Base-by-base conservation (phyloP, 257 asterid species). In the Osmanthus fragrans region DNA sequence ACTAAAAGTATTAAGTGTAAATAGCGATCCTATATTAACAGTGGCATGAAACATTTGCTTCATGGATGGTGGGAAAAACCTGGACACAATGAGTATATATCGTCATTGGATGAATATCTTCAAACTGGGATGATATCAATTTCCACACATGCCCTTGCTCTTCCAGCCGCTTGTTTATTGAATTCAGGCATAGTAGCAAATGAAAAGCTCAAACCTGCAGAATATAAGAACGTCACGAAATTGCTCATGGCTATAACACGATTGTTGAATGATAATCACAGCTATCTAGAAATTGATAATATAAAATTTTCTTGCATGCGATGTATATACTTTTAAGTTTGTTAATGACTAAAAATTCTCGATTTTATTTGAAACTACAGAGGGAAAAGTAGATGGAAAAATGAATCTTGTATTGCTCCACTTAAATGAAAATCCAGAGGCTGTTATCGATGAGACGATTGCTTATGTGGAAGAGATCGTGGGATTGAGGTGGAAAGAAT, bases 31-130 rank as follows among this genome's bases (percentile, higher is more conserved):
- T 21, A n/a, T 58, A 7, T 58, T 54, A 4, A 37, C 16, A 89
- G 96, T 89, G 96, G 96, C 23, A 75, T 0, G 92, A 85, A 80
- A 84, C 92, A n/a, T 91, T 91, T 73, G 10, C 0, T 3, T 32
- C 96, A 4, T 89, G 92, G 96, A 82, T 91, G 94, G 84, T 74
- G 77, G 96, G 88, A 82, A 88, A 79, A 16, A 66, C 27, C 4
- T 89, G 94, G 96, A 87, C 29, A 10, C 2, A 74, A 77, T 0
- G 91, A 88, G 32, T 66, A 83, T 32, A 3, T 36, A 7, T 89
- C 94, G 2, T 77, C 91, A 27, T 77, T 75, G 83, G 82, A 84
- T 3, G 86, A 89, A 29, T 91, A 89, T 56, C 83, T 91, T 15
- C 56, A 80, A 66, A 84, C 60, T 0, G 94, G 89, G 34, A 80